A percentile compares a stretch with the other conserved stretches of the same genome.
phyloP scores from a whole-genome alignment of 208 protist genomes.

The Trypanosoma lewisi region DNA sequence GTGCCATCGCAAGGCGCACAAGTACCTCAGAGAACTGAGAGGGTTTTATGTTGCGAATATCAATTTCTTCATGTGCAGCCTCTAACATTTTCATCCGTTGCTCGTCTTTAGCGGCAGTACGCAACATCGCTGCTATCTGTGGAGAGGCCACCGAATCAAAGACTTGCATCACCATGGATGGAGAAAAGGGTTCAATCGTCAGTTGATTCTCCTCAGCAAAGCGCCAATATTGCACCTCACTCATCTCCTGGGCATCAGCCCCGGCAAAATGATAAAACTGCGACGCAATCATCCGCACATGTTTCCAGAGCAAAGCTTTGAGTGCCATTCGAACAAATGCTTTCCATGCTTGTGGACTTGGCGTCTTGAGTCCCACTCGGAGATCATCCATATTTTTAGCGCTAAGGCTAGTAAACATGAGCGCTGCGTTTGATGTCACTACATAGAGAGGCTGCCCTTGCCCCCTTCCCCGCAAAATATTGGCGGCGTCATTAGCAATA shows the following conservation, averaged over 20 bases:
- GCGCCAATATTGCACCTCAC: slow-evolving; percentile 79
- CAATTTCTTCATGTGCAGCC: slow-evolving; percentile 70
- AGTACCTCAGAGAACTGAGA: slow-evolving; percentile 78
- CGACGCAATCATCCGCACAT: slow-evolving; percentile 39
- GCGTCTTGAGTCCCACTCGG: slow-evolving; percentile 23
- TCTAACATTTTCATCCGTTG: slow-evolving; percentile 37
- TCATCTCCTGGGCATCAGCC: slow-evolving; percentile 47
- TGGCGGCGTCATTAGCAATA: slow-evolving; percentile 23
- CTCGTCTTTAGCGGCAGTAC: slow-evolving; percentile 37
- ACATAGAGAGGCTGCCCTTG: slow-evolving; percentile 45
- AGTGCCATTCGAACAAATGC: slow-evolving; percentile 36
- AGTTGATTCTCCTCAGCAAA: slow-evolving; percentile 47
- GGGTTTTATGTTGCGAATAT: slow-evolving; percentile 61
- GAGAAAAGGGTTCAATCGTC: slow-evolving; percentile 30
- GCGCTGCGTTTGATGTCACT: slow-evolving; percentile 33
- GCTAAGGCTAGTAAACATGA: slow-evolving; percentile 51
- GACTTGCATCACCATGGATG: slow-evolving; percentile 37
- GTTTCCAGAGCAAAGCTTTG: slow-evolving; percentile 37
- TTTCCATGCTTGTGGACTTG: slow-evolving; percentile 41
- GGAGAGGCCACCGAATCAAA: slow-evolving; percentile 80
- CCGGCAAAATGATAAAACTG: slow-evolving; percentile 76
- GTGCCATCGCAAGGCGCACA: slow-evolving; percentile 48
- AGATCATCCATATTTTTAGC: slow-evolving; percentile 51
- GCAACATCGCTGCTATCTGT: slow-evolving; percentile 50
- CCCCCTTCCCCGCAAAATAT: slow-evolving; percentile 41